These are phyloP conservation scores for Talaromyces sp. DNA, from an alignment of 2,329 filamentous ascomycete genomes.

Conservation along the genomic window DNA sequence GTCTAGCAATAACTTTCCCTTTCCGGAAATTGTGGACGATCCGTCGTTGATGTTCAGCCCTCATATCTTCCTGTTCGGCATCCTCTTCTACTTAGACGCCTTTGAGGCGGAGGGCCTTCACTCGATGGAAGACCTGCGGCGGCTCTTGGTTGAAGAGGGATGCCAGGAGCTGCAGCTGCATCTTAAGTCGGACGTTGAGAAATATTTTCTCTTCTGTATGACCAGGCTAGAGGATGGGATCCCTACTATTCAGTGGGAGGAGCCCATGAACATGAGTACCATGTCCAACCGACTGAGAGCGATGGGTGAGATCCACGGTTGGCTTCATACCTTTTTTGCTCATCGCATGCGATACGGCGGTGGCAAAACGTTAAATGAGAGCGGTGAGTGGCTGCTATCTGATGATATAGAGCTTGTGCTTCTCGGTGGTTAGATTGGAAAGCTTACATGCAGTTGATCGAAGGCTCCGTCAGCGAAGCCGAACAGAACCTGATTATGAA, in stretches of 20 bases:
- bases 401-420: too few species aligned
- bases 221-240: too few species aligned
- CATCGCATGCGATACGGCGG: not conserved
- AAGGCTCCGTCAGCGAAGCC: slow-evolving; percentile 19
- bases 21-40: slow-evolving; percentile 6
- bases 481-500: slow-evolving; percentile 28
- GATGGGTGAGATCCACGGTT: not conserved
- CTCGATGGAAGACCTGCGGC: slow-evolving; percentile 12
- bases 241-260: too few species aligned
- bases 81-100: not conserved
- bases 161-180: slow-evolving; percentile 9
- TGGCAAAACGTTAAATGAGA: slow-evolving; percentile 1
- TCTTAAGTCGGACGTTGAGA: slow-evolving; percentile 8
- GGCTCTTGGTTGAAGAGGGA: slow-evolving; percentile 10
- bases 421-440: not conserved
- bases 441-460: too few species aligned
- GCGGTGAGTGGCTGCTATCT: not conserved
- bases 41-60: slow-evolving; percentile 3
- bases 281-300: too few species aligned
- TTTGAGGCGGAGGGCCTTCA: slow-evolving; percentile 10
- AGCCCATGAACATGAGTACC: too few species aligned
- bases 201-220: not conserved
- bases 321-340: not conserved
- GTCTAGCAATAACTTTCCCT: slow-evolving; percentile 2
- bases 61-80: slow-evolving; percentile 1